Conservation (phyloP, 441 rosid species). For the Jatropha multifida region DNA sequence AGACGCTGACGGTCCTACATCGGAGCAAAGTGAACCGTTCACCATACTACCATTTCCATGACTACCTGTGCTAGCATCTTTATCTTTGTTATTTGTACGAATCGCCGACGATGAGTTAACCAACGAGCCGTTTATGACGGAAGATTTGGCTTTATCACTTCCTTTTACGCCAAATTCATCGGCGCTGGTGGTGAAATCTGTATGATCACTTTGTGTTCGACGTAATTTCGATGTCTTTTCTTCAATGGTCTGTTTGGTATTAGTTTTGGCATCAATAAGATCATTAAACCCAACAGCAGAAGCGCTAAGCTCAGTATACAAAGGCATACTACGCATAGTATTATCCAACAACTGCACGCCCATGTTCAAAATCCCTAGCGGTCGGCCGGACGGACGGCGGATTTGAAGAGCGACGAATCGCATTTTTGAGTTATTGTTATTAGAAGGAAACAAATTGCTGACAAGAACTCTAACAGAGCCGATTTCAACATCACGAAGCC, state of each 20-base stretch:
- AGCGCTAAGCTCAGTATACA: slow-evolving; percentile 51
- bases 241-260: neutral
- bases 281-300: slow-evolving; percentile 29
- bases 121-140: slow-evolving; percentile 26
- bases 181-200: slow-evolving; percentile 40
- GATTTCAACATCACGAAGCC: slow-evolving; percentile 74
- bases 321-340: slow-evolving; percentile 77
- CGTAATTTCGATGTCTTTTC: slow-evolving; percentile 34
- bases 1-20: slow-evolving; percentile 92
- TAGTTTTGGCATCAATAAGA: slow-evolving; percentile 19
- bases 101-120: slow-evolving; percentile 2
- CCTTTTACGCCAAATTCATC: slow-evolving; percentile 21
- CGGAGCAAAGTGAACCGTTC: slow-evolving; percentile 64
- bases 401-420: slow-evolving; percentile 71
- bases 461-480: slow-evolving; percentile 69
- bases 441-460: slow-evolving; percentile 58
- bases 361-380: slow-evolving; percentile 76
- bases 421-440: slow-evolving; percentile 38
- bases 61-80: slow-evolving; percentile 4
- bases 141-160: slow-evolving; percentile 16
- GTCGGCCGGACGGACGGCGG: slow-evolving; percentile 85
- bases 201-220: slow-evolving; percentile 62
- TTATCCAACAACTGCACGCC: slow-evolving; percentile 70
- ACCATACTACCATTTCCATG: slow-evolving; percentile 51
- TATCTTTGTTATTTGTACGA: neutral